A percentile compares a stretch with the other conserved stretches of the same genome.
These are phyloP conservation scores for Phyllachora maydis DNA, from an alignment of 2,329 filamentous ascomycete genomes.

Conservation along the genomic window DNA sequence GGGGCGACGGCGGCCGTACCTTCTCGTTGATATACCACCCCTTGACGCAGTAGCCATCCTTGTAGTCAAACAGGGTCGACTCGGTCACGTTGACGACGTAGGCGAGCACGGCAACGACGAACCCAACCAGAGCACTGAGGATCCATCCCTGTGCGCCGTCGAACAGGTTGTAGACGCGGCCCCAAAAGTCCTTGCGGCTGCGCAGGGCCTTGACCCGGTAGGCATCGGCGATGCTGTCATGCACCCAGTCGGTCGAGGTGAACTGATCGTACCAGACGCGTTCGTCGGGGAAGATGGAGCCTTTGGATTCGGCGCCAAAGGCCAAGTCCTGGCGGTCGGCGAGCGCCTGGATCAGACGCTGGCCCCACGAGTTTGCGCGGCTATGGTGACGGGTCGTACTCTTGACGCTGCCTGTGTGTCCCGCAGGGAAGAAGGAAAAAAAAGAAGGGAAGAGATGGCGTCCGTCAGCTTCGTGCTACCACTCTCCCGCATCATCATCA, in stretches of 20 bases:
- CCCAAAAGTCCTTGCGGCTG: constrained; percentile 63
- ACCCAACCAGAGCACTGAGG: constrained; percentile 73
- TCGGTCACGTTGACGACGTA: constrained; percentile 84
- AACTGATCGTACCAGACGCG: constrained; percentile 98
- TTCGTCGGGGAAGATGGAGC: constrained; percentile 54
- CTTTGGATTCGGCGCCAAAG: constrained; percentile 39
- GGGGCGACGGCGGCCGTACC: too few relatives aligned
- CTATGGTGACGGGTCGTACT: constrained; percentile 28
- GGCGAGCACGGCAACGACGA: constrained; percentile 65
- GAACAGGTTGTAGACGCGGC: constrained; percentile 54
- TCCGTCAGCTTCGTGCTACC: too few relatives aligned
- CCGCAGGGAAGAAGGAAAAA: too few relatives aligned
- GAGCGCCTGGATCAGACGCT: constrained; percentile 41
- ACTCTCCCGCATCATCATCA: too few relatives aligned
- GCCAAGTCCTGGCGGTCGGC: constrained; percentile 34
- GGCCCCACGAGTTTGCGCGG: constrained; percentile 35
- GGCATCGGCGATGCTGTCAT: constrained; percentile 88
- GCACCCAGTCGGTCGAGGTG: constrained; percentile 94
- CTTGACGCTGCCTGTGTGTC: constrained; percentile 14
- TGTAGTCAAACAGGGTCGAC: constrained; percentile 69
- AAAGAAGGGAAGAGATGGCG: too few relatives aligned
- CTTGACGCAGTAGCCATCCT: constrained; percentile 62
- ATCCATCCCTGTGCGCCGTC: constrained; percentile 92
- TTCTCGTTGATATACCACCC: constrained; percentile 59
- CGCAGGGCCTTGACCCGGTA: constrained; percentile 72